Percentiles rank a stretch among this genome's conserved stretches.
Evolutionary conservation across 1,284 basidiomycete genomes (phyloP).

Genomic region (Caloboletus firmus): DNA sequence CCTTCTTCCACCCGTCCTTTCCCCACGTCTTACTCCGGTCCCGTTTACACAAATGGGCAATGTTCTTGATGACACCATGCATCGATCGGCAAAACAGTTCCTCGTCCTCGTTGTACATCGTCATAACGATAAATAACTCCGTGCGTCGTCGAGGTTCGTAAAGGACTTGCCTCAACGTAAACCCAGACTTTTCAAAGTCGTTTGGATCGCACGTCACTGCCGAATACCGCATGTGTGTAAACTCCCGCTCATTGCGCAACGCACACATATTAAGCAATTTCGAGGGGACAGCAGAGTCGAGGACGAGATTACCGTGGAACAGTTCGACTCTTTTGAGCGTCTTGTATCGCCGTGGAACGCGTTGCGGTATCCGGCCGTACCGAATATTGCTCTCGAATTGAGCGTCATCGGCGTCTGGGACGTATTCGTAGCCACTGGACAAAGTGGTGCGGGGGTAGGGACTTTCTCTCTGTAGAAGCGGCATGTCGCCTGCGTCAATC

Average conservation of each 20-base stretch:
- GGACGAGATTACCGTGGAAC: slow-evolving; percentile 89
- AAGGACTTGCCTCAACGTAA: slow-evolving; percentile 77
- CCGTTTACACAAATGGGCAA: slow-evolving; percentile 78
- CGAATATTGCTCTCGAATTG: slow-evolving; percentile 56
- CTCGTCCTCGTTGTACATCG: slow-evolving; percentile 82
- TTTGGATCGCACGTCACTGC: slow-evolving; percentile 94
- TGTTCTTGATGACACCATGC: slow-evolving; percentile 91
- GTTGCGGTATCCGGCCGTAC: slow-evolving; percentile 84
- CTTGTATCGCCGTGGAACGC: slow-evolving; percentile 84
- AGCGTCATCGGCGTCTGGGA: slow-evolving; percentile 39
- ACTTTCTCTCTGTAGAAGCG: slow-evolving; percentile 53
- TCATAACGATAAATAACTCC: slow-evolving; percentile 83
- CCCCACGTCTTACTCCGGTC: slow-evolving; percentile 92
- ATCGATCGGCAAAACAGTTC: slow-evolving; percentile 81
- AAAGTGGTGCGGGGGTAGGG: slow-evolving; percentile 33
- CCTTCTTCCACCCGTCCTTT: slow-evolving; percentile 97
- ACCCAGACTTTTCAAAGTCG: slow-evolving; percentile 77
- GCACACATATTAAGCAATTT: slow-evolving; percentile 82
- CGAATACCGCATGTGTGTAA: slow-evolving; percentile 92
- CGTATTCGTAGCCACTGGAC: slow-evolving; percentile 47
- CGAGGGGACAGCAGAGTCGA: slow-evolving; percentile 83
- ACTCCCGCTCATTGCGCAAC: slow-evolving; percentile 79
- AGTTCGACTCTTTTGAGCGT: slow-evolving; percentile 88
- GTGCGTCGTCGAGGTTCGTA: slow-evolving; percentile 85
- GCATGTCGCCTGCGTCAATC: slow-evolving; percentile 57